Conservation (phyloP, 768 basidiomycete species). For the Boletus subparvulus region DNA sequence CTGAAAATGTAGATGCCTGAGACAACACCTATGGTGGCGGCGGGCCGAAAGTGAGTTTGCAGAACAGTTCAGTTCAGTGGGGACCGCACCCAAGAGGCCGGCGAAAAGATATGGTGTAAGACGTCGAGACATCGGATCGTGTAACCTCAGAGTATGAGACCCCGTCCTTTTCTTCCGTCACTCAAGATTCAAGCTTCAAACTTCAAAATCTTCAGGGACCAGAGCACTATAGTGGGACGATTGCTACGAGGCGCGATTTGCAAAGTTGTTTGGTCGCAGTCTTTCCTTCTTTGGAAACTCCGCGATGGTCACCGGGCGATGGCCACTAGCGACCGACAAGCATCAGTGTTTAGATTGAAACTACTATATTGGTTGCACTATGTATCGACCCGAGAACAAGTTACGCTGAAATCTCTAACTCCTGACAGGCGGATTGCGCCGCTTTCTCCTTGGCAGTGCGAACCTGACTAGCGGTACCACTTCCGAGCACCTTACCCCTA, state of each 20-base stretch:
- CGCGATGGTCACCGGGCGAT: conserved; percentile 16
- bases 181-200: not conserved
- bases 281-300: conserved; percentile 28
- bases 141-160: not conserved
- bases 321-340: no score
- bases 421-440: conserved; percentile 43
- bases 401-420: conserved; percentile 20
- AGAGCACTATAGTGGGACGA: not conserved
- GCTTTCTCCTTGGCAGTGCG: conserved; percentile 48
- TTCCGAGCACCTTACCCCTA: conserved; percentile 46
- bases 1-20: conserved; percentile 71
- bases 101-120: conserved; percentile 55
- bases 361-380: not conserved
- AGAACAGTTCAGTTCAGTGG: not conserved
- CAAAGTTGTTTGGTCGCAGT: not conserved
- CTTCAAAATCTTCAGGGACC: not conserved
- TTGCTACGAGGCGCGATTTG: not conserved
- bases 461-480: conserved; percentile 45
- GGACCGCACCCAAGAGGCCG: conserved; percentile 49
- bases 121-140: conserved; percentile 36
- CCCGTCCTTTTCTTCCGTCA: not conserved
- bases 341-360: not conserved
- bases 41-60: not conserved
- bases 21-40: conserved; percentile 44
- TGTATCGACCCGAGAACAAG: conserved; percentile 4